Conservation (phyloP, 1,284 basidiomycete species). For the Cystobasidium sp. region DNA sequence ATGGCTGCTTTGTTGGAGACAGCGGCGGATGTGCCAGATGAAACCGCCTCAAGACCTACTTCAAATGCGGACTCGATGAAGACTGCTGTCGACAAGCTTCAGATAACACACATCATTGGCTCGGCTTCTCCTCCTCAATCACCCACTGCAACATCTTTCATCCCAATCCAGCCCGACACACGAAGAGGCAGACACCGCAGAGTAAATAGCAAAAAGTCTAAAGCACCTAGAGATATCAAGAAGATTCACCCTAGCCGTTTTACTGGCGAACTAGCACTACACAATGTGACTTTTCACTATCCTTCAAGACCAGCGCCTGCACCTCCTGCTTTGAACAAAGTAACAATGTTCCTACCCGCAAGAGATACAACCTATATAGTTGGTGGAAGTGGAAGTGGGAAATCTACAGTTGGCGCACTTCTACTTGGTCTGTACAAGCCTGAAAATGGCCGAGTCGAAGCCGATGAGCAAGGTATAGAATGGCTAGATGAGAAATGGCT, state of each 20-base stretch:
- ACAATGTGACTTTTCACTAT: slow-evolving; percentile 79
- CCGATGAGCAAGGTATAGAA: slow-evolving; percentile 80
- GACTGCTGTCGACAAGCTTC: slow-evolving; percentile 17
- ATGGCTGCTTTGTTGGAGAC: slow-evolving; percentile 73
- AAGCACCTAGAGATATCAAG: slow-evolving; percentile 45
- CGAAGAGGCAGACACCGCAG: slow-evolving; percentile 28
- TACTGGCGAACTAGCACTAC: slow-evolving; percentile 76
- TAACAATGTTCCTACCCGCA: slow-evolving; percentile 76
- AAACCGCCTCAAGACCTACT: slow-evolving; percentile 6
- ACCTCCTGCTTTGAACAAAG: slow-evolving; percentile 64
- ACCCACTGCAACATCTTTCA: slow-evolving; percentile 10
- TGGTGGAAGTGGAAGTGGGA: slow-evolving; percentile 87
- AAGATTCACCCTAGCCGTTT: slow-evolving; percentile 54
- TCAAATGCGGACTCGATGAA: slow-evolving; percentile 19
- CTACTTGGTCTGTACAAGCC: slow-evolving; percentile 75
- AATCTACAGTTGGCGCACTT: slow-evolving; percentile 85
- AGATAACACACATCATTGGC: slow-evolving; percentile 31
- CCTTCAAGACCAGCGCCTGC: slow-evolving; percentile 70
- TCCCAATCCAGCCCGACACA: slow-evolving; percentile 26
- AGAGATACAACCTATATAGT: slow-evolving; percentile 90
- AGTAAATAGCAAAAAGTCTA: slow-evolving; percentile 13
- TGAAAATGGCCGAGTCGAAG: slow-evolving; percentile 62
- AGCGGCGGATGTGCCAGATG: slow-evolving; percentile 57
- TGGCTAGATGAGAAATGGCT: slow-evolving; percentile 79
- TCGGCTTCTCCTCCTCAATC: slow-evolving; percentile 26